phyloP scores from a whole-genome alignment of 2,329 filamentous ascomycete genomes.

The Aspergillus piperis region DNA sequence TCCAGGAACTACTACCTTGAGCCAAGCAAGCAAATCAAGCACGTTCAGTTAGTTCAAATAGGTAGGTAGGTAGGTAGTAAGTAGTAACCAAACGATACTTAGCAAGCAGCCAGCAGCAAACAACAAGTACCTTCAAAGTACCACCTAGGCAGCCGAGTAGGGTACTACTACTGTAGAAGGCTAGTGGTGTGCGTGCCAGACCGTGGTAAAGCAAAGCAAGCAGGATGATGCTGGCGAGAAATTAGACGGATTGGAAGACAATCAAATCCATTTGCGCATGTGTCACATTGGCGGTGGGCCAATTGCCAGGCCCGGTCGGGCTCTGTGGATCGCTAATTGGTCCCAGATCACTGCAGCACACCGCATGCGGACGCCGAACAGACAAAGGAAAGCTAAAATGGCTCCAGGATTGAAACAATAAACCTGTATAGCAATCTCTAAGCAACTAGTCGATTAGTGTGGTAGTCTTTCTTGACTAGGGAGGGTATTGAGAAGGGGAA shows the following conservation, averaged over 20 bases:
- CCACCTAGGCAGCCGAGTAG: too few relatives aligned
- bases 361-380: conserved; percentile 31
- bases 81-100: not conserved
- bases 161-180: too few relatives aligned
- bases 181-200: too few relatives aligned
- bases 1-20: not conserved
- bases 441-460: not conserved
- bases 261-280: conserved; percentile 7
- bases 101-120: not conserved
- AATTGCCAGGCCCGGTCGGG: not conserved
- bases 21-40: not conserved
- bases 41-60: not conserved
- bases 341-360: conserved; percentile 16
- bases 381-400: conserved; percentile 38
- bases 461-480: not conserved
- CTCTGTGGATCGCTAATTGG: not conserved
- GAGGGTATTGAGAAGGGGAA: too few relatives aligned
- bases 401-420: conserved; percentile 16
- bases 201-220: not conserved
- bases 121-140: too few relatives aligned
- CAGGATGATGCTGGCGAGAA: not conserved
- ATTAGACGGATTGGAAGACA: not conserved
- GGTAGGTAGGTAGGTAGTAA: too few relatives aligned
- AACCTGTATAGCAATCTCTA: conserved; percentile 2
- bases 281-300: conserved; percentile 8